Conservation (phyloP, 805 yeast genomes). For the Debaryomyces hansenii region DNA sequence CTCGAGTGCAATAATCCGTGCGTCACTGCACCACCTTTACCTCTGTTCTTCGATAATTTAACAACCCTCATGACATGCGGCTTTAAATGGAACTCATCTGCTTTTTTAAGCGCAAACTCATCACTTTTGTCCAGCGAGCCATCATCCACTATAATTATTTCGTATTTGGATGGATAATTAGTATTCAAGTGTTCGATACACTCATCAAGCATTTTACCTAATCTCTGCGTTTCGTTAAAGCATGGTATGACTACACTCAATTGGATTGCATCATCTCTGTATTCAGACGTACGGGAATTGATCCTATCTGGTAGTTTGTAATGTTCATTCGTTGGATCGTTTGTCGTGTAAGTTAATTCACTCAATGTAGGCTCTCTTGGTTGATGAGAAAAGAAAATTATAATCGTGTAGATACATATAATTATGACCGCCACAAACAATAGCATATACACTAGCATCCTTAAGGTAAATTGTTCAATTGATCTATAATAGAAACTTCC, state of each 20-base stretch:
- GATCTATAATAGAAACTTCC: background rate
- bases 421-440: background rate
- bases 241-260: constrained; percentile 90
- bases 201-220: constrained; percentile 71
- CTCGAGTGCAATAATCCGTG: constrained; percentile 81
- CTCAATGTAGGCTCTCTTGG: constrained; percentile 57
- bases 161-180: constrained; percentile 49
- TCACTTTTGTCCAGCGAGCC: constrained; percentile 85
- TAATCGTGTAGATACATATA: constrained; percentile 34
- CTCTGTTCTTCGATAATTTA: constrained; percentile 74
- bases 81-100: constrained; percentile 43
- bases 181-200: constrained; percentile 53
- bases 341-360: constrained; percentile 56
- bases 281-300: constrained; percentile 15
- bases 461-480: background rate
- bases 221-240: constrained; percentile 78
- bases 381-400: constrained; percentile 56
- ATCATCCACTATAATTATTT: constrained; percentile 86
- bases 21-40: constrained; percentile 88
- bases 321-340: constrained; percentile 30
- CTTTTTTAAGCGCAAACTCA: constrained; percentile 66
- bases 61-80: constrained; percentile 71
- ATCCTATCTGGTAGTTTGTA: constrained; percentile 36
- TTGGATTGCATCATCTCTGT: constrained; percentile 40
- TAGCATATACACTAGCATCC: background rate